Base-by-base conservation (phyloP, 148 eudicot species). In the Rhododendron ovatum region DNA sequence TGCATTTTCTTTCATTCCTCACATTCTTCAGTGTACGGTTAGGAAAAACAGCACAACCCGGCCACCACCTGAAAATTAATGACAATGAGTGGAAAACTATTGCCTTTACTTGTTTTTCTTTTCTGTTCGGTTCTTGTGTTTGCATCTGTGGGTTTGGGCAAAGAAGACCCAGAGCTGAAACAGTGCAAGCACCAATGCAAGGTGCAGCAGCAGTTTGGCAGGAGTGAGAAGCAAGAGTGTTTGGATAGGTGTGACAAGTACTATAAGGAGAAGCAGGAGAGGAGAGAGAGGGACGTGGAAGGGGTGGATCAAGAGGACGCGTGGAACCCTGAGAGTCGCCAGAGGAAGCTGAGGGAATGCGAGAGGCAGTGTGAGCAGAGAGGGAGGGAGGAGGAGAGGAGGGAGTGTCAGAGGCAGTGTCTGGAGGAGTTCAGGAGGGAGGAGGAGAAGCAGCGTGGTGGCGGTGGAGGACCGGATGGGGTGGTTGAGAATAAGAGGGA, bases 111-210 rank as follows among this genome's bases (percentile, higher is more conserved):
- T 53, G 77, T 86, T 83, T 51, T 86, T 2, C 81, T 86, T 53
- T 65, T 82, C 80, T 86, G 53, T 51, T 43, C 57, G n/a, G 10
- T 86, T 4, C 35, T 82, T 0, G 41, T 85, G 6, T 51, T 53
- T 24, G 57, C 28, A 11, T 39, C 35, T 18, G 7, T 35, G 12
- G 80, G 80, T 37, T 69, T 84, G 5, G 90, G 82, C 0, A 79
- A 22, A 10, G 86, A 88, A 61, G 95, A 93, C 78, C 93, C 90
- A 0, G 90, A 91, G 89, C 85, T 87, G 84, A 67, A 82, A 39
- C 83, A 63, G 59, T 93, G 95, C 91, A 85, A 89, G 84, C 88
- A 91, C 63, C 87, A 86, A 87, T 91, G 93, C 85, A 85, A 85
- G 80, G 86, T 81, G 39, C 89, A 87, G 30, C 84, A 83, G 39